Conservation (phyloP, 345 rosid species). For the Microcos paniculata region DNA sequence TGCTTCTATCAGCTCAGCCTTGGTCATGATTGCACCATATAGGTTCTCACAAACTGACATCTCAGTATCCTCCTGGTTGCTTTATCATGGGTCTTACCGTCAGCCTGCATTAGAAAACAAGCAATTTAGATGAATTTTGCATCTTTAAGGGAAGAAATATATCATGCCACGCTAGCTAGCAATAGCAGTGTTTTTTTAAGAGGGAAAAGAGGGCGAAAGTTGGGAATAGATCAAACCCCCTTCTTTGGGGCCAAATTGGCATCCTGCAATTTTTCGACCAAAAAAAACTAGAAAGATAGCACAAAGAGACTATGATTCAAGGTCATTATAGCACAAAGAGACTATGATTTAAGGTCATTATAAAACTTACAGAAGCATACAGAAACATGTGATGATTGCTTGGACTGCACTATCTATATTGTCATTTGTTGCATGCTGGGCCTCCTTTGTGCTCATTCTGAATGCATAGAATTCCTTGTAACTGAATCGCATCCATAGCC, state of each 20-base stretch:
- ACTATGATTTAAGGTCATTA: too few species aligned
- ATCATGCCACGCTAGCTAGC: background rate
- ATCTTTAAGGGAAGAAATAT: background rate
- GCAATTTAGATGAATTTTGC: background rate
- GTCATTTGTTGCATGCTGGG: too few species aligned
- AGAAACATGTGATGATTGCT: background rate
- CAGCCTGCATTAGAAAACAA: conserved; percentile 33
- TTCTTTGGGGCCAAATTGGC: background rate
- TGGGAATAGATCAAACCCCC: too few species aligned
- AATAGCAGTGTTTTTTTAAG: too few species aligned
- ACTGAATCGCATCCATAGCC: conserved; percentile 29
- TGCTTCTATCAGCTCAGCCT: conserved; percentile 53
- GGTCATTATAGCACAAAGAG: too few species aligned
- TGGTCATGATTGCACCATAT: conserved; percentile 59
- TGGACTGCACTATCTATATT: background rate
- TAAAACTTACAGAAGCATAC: too few species aligned
- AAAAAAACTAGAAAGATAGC: background rate
- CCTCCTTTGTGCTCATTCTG: conserved; percentile 26
- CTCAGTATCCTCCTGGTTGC: conserved; percentile 45
- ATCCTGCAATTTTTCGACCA: background rate
- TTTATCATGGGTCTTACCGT: conserved; percentile 33
- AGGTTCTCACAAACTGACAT: conserved; percentile 52
- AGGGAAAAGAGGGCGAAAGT: too few species aligned
- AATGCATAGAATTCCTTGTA: background rate
- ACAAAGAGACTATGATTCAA: background rate